Conservation (phyloP, 1,139 yeast genomes). For the Pneumocystis canis region DNA sequence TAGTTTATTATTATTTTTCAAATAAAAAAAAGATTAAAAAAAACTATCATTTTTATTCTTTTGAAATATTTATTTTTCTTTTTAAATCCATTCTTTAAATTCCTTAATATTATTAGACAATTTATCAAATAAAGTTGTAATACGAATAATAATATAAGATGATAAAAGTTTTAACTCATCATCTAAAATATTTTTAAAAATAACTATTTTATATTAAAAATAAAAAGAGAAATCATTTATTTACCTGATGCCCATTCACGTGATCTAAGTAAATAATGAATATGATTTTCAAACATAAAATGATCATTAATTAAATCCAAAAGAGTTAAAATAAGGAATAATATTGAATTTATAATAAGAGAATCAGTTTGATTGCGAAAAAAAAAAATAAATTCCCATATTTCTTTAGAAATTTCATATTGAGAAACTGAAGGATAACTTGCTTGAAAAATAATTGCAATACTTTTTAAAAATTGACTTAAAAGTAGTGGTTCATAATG, state of each 20-base stretch:
- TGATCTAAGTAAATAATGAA: not conserved
- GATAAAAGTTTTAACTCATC: not conserved
- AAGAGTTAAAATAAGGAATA: not conserved
- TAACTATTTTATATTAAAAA: not conserved
- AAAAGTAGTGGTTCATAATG: not conserved
- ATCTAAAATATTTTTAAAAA: not conserved
- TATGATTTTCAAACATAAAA: too few species aligned
- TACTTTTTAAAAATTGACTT: not conserved
- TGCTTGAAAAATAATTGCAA: not conserved
- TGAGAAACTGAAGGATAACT: not conserved
- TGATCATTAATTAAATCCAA: not conserved
- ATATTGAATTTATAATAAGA: not conserved
- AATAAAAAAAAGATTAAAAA: too few species aligned
- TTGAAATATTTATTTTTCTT: too few species aligned
- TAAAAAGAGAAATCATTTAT: not conserved
- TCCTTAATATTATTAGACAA: too few species aligned
- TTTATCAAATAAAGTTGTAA: not conserved
- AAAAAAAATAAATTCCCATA: not conserved
- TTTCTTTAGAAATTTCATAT: not conserved
- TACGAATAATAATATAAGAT: not conserved
- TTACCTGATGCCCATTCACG: not conserved
- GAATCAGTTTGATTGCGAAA: not conserved
- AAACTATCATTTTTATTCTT: too few species aligned
- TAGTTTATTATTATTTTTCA: too few species aligned
- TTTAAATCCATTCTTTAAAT: too few species aligned